Conservation (phyloP, 306 rosid genomes). For the Begonia peltatifolia region DNA sequence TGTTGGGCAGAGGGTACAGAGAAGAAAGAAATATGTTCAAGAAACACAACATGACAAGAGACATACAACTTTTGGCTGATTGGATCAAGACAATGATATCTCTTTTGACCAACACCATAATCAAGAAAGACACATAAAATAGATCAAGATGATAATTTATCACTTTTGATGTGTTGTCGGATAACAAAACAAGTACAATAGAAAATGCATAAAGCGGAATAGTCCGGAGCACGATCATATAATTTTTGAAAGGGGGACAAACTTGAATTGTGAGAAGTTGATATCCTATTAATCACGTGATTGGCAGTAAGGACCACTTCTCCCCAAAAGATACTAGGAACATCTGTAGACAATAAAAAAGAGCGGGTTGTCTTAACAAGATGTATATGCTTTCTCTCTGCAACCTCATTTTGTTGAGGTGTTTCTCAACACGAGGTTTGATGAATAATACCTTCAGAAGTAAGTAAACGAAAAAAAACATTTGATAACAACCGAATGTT, state of each 20-base stretch:
- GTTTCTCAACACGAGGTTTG: too few relatives aligned
- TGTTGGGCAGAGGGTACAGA: too few relatives aligned
- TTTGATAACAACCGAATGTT: not conserved
- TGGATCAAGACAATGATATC: conserved; percentile 2
- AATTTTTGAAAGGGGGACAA: not conserved
- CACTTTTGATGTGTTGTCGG: not conserved
- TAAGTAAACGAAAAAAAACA: not conserved
- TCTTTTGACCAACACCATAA: not conserved
- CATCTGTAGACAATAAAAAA: too few relatives aligned
- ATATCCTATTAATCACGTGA: too few relatives aligned
- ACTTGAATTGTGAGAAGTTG: not conserved
- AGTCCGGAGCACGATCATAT: not conserved
- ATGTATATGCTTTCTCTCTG: too few relatives aligned
- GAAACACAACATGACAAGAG: conserved; percentile 7
- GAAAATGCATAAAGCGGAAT: not conserved
- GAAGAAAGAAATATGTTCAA: not conserved
- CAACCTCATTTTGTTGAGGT: too few relatives aligned
- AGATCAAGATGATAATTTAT: not conserved
- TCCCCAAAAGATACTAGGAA: too few relatives aligned
- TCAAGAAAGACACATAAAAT: conserved; percentile 1
- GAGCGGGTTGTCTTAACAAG: too few relatives aligned
- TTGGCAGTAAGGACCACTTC: too few relatives aligned
- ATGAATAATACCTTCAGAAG: too few relatives aligned
- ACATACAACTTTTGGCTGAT: not conserved
- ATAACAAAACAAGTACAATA: not conserved